These are phyloP conservation scores for Coniochaeta sp. DNA, from an alignment of 2,329 filamentous ascomycete species.

Conservation along the genomic window DNA sequence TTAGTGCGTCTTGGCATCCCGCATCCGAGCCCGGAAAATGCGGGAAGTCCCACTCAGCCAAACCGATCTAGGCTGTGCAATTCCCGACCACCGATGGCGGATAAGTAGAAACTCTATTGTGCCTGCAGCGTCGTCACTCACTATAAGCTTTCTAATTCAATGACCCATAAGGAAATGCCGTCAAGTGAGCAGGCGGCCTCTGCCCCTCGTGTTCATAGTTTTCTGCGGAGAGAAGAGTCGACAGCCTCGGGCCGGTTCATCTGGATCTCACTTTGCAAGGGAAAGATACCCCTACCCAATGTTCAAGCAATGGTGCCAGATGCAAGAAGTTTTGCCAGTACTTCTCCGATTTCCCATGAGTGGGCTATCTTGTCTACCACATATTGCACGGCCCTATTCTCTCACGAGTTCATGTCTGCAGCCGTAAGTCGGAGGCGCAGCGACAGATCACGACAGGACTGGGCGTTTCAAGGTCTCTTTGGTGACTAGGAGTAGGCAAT, in stretches of 20 bases:
- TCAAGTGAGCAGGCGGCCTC: too few relatives aligned
- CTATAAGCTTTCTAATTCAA: too few relatives aligned
- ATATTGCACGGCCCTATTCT: background rate
- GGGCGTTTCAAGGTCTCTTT: background rate
- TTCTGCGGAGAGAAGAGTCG: too few relatives aligned
- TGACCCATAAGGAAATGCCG: too few relatives aligned
- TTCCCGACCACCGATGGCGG: background rate
- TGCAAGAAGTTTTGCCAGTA: background rate
- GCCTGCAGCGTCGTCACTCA: background rate
- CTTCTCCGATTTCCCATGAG: background rate
- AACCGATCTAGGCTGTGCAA: background rate
- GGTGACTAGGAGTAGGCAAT: background rate
- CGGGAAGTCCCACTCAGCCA: background rate
- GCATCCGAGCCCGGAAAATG: background rate
- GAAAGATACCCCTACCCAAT: background rate
- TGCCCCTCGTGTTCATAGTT: too few relatives aligned
- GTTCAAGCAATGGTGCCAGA: background rate
- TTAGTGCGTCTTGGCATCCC: background rate
- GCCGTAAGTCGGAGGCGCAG: background rate
- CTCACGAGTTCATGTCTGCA: background rate
- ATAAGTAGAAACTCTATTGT: background rate
- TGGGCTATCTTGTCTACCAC: background rate
- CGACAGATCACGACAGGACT: background rate
- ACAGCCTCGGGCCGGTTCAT: background rate
- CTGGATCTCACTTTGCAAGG: background rate